Evolutionary conservation across 176 grass and related monocot genomes (phyloP), one percentile per base, ranked within the genome.

Genomic region (Musa itinerans): DNA sequence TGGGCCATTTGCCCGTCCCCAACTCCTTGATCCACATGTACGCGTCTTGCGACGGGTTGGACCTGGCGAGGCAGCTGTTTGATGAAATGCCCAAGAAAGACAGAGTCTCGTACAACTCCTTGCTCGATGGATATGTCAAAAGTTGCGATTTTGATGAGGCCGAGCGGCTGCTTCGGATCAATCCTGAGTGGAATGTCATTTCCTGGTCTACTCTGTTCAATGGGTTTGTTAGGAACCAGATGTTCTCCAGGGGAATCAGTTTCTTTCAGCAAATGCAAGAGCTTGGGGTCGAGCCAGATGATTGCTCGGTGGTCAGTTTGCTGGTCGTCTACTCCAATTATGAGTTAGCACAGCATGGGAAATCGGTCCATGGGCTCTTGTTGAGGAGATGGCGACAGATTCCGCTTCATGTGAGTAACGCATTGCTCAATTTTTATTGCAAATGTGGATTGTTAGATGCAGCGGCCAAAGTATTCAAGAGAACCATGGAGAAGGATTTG

Each of bases 21-120:
- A 86, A 86, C 53, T 78, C 84, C 10, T 25, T 86, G 70, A 75
- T 83, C 71, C 80, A 86, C 29, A 54, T 86, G 75, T 82, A 86
- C 26, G 80, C 80, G 15, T 75, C 53, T 16, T 63, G 68, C 13
- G 75, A 76, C 24, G 61, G 9, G 1, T 54, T 86, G 53, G 52
- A 78, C 61, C 34, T 74, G 8, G 84, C 84, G 14, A 62, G 63
- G 59, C 80, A 86, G 16, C 16, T 86, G 52, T 86, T 86, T 17
- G 75, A 82, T 70, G 84, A 86, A 82, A 86, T 86, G 80, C 69
- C 70, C 25, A 34, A 63, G 13, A 86, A 71, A 63, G 84, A 86
- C 19, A 52, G 11, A 20, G 21, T 83, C 1, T 82, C 84, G 8
- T 83, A 82, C 50, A 82, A 86, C 63, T 82, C 75, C 17, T 67